Conservation (phyloP, 1,284 basidiomycete species). For the Tilletia indica region DNA sequence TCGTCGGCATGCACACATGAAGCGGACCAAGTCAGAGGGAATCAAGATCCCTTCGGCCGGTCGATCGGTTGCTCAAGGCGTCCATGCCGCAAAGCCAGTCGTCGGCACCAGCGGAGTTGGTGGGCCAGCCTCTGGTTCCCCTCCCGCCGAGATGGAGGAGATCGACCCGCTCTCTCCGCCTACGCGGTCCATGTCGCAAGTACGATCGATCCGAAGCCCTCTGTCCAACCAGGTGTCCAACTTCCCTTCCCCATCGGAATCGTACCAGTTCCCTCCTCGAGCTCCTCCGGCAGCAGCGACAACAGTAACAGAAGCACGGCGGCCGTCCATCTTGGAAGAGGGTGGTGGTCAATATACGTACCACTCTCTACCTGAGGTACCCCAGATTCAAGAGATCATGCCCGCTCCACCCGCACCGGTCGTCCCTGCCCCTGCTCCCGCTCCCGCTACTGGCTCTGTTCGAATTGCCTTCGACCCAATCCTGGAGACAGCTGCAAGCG, state of each 20-base stretch:
- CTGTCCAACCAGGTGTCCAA: neutral
- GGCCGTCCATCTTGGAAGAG: neutral
- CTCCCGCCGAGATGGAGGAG: conserved; percentile 17
- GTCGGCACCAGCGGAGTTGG: too few species aligned
- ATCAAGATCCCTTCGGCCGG: conserved; percentile 24
- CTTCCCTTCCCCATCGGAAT: neutral
- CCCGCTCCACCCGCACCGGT: neutral
- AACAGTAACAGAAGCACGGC: neutral
- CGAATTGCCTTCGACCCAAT: conserved; percentile 19
- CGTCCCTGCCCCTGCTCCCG: neutral
- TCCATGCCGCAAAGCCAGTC: too few species aligned
- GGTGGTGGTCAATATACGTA: neutral
- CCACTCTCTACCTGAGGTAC: neutral
- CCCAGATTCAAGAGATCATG: neutral
- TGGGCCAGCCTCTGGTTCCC: too few species aligned
- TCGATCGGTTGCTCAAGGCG: neutral
- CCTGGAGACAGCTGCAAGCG: conserved; percentile 18
- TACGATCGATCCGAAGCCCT: neutral
- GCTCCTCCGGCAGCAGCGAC: neutral
- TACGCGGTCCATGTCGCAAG: neutral
- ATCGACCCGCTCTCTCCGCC: neutral
- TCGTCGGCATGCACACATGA: conserved; percentile 15
- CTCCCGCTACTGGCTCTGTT: neutral
- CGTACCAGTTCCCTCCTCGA: conserved; percentile 10
- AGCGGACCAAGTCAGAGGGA: conserved; percentile 25